These are phyloP conservation scores for Fusarium staphyleae DNA, from an alignment of 2,329 filamentous ascomycete species.

Conservation along the genomic window DNA sequence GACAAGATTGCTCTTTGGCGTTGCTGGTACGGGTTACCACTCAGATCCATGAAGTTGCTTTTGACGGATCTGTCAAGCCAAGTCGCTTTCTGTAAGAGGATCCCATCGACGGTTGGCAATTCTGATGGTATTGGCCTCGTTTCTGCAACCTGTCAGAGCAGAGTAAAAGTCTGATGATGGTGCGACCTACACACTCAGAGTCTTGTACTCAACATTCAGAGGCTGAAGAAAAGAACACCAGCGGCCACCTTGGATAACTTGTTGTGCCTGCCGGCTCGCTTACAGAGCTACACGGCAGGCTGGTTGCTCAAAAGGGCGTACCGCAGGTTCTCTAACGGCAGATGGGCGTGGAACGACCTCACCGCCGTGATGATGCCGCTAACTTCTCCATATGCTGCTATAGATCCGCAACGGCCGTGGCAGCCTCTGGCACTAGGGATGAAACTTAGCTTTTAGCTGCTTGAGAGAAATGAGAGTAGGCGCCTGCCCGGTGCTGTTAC, in stretches of 20 bases:
- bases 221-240: conserved; percentile 13
- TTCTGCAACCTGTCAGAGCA: conserved; percentile 1
- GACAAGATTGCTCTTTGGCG: neutral
- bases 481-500: conserved; percentile 12
- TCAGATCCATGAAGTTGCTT: conserved; percentile 19
- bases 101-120: conserved; percentile 33
- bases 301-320: conserved; percentile 22
- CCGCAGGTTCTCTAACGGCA: conserved; percentile 27
- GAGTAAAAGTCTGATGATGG: rapidly evolving
- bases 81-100: conserved; percentile 19
- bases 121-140: conserved; percentile 15
- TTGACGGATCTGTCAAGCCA: conserved; percentile 8
- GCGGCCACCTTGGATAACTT: conserved; percentile 28
- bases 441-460: conserved; percentile 2
- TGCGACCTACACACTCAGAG: conserved; percentile 6
- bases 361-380: conserved; percentile 28
- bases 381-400: conserved; percentile 23
- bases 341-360: conserved; percentile 33
- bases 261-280: conserved; percentile 5
- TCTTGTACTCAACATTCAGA: conserved; percentile 21
- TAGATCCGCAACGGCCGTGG: conserved; percentile 7
- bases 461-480: conserved; percentile 14
- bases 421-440: conserved; percentile 13
- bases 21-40: conserved; percentile 21
- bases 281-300: conserved; percentile 16